Percentiles rank a stretch among this genome's conserved stretches.
Evolutionary conservation across 2,329 filamentous ascomycete species (phyloP).

Genomic region (Botryotinia convoluta): DNA sequence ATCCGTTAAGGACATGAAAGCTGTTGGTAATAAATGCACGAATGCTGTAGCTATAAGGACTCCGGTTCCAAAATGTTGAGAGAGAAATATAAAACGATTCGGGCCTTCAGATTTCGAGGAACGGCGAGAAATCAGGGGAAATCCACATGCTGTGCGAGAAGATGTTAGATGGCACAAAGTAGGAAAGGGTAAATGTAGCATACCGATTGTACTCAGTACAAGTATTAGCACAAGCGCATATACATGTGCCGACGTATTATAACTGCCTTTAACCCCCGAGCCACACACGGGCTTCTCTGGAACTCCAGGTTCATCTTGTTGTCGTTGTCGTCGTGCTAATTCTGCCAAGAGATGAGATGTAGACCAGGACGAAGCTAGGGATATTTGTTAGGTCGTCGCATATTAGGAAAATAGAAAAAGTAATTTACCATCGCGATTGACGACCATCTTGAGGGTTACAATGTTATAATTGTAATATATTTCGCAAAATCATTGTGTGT

Average conservation of each 20-base stretch:
- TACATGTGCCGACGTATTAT: slow-evolving; percentile 56
- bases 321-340: slow-evolving; percentile 48
- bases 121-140: slow-evolving; percentile 38
- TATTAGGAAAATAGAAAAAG: not conserved
- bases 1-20: slow-evolving; percentile 58
- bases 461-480: slow-evolving; percentile 7
- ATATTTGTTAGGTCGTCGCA: not conserved
- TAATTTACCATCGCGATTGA: slow-evolving; percentile 11
- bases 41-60: slow-evolving; percentile 86
- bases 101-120: slow-evolving; percentile 33
- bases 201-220: slow-evolving; percentile 51
- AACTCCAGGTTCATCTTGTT: slow-evolving; percentile 31
- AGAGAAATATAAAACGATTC: slow-evolving; percentile 50
- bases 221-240: slow-evolving; percentile 57
- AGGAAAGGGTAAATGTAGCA: slow-evolving; percentile 12
- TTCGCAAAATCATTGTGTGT: slow-evolving; percentile 17
- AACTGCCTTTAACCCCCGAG: slow-evolving; percentile 47
- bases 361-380: slow-evolving; percentile 21
- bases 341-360: slow-evolving; percentile 46
- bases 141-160: slow-evolving; percentile 37
- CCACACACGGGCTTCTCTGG: slow-evolving; percentile 49
- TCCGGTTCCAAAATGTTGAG: slow-evolving; percentile 73
- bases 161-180: slow-evolving; percentile 8
- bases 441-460: slow-evolving; percentile 18
- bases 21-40: slow-evolving; percentile 65